Percentiles rank a stretch among this genome's conserved stretches.
phyloP scores from a whole-genome alignment of 306 rosid species.

The Rubus parviflorus region DNA sequence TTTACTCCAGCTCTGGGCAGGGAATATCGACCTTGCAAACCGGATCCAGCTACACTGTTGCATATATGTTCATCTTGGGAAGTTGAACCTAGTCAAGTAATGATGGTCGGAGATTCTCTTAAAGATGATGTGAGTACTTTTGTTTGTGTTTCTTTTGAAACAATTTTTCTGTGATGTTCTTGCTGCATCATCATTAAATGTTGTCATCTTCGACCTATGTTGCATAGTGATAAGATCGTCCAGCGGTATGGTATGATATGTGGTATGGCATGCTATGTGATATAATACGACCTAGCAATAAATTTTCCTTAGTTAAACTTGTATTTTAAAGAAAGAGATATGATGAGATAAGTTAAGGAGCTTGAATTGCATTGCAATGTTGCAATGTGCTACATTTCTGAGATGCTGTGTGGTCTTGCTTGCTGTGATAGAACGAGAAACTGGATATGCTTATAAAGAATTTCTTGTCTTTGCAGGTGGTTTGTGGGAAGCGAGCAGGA shows the following conservation, averaged over 20 bases:
- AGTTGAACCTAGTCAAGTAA: constrained; percentile 78
- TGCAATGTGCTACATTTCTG: not conserved
- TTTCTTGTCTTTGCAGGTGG: constrained; percentile 47
- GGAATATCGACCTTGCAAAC: constrained; percentile 87
- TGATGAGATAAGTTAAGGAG: not conserved
- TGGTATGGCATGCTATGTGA: not conserved
- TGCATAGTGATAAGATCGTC: not conserved
- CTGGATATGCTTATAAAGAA: not conserved
- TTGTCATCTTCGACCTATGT: not conserved
- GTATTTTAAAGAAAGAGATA: not conserved
- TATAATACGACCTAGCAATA: not conserved
- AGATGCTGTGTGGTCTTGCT: not conserved
- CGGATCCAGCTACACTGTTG: constrained; percentile 80
- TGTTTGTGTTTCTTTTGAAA: not conserved
- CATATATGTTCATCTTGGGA: constrained; percentile 92
- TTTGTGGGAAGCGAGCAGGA: constrained; percentile 85
- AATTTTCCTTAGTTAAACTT: not conserved
- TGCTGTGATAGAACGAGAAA: not conserved
- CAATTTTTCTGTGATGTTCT: not conserved
- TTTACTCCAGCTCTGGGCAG: constrained; percentile 89
- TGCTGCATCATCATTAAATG: not conserved
- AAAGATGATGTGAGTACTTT: constrained; percentile 74
- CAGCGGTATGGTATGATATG: not conserved
- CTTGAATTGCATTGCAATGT: not conserved
- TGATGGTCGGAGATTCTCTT: constrained; percentile 94